Evolutionary conservation across 352 stramenopile species (phyloP).

Genomic region (Blastocystis sp.): DNA sequence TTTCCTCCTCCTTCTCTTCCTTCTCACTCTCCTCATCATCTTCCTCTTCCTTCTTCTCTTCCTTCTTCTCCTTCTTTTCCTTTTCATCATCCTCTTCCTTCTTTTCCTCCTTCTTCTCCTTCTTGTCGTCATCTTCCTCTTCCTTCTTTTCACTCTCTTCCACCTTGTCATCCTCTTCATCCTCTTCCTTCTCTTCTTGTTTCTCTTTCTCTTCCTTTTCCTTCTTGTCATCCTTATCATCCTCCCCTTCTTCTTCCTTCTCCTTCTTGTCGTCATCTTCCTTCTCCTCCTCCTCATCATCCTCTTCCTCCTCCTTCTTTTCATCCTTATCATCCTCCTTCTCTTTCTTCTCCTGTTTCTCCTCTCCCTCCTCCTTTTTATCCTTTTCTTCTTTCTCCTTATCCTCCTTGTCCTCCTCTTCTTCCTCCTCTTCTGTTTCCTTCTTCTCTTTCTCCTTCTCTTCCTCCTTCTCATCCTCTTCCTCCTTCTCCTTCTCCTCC

Average conservation of each 20-base stretch:
- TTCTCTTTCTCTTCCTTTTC: not conserved
- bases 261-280: constrained; percentile 14
- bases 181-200: not conserved
- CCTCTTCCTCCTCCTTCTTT: not conserved
- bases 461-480: not conserved
- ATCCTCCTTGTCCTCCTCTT: not conserved
- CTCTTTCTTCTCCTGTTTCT: not conserved
- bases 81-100: constrained; percentile 13
- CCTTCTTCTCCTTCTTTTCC: not conserved
- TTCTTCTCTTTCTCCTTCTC: not conserved
- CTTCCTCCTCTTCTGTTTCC: not conserved
- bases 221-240: not conserved
- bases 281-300: not conserved
- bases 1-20: constrained; percentile 10
- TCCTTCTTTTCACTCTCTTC: constrained; percentile 17
- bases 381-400: not conserved
- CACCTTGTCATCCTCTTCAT: constrained; percentile 23
- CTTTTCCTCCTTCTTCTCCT: not conserved
- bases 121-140: not conserved
- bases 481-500: not conserved
- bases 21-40: not conserved
- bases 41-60: constrained; percentile 11
- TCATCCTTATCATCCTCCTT: not conserved
- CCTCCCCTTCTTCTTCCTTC: not conserved
- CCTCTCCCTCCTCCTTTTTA: not conserved